Conservation (phyloP, 768 basidiomycete species). For the Collybiopsis confluens region DNA sequence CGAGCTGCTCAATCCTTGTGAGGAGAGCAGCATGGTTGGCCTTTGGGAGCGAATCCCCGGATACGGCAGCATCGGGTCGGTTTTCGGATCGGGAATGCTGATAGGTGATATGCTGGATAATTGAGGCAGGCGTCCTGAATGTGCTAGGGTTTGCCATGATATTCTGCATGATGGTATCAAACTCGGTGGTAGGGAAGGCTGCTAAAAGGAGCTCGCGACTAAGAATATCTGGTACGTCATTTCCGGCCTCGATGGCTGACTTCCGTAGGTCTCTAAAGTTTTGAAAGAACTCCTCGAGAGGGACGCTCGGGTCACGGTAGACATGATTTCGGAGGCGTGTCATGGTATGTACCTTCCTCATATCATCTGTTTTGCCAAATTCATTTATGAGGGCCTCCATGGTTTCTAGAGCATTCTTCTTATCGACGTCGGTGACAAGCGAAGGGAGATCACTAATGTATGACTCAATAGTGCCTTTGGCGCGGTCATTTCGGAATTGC, state of each 20-base stretch:
- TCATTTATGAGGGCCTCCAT: not conserved
- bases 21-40: not conserved
- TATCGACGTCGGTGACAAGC: not conserved
- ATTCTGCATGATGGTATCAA: constrained; percentile 2
- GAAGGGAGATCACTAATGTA: not conserved
- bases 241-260: not conserved
- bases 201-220: not conserved
- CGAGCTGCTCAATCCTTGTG: not conserved
- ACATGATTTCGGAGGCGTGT: not conserved
- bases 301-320: not conserved
- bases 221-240: not conserved
- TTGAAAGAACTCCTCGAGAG: not conserved
- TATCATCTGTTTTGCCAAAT: not conserved
- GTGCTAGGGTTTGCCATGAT: not conserved
- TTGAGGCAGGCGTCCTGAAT: not conserved
- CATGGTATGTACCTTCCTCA: not conserved
- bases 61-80: not conserved
- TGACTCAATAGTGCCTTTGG: not conserved
- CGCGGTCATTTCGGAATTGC: not conserved
- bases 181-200: not conserved
- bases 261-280: not conserved
- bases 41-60: not conserved
- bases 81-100: not conserved
- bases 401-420: not conserved
- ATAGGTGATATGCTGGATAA: not conserved